phyloP scores from a whole-genome alignment of 2,329 filamentous ascomycete genomes.

The Colletotrichum endophyticum region DNA sequence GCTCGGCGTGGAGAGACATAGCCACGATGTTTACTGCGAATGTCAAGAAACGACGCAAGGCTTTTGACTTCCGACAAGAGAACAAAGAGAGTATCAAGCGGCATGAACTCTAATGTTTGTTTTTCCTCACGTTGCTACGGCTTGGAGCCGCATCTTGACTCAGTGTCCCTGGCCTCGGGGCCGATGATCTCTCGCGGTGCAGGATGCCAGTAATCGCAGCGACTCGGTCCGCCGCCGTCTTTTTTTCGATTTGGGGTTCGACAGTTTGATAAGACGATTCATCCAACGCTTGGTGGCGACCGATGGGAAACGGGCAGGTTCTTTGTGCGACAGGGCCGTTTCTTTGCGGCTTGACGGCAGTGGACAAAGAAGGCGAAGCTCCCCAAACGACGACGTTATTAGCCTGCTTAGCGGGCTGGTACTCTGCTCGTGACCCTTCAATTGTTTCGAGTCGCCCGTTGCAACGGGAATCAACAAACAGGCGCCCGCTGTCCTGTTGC shows the following conservation, averaged over 20 bases:
- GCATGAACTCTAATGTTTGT: slow-evolving; percentile 1
- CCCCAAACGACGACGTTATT: neutral
- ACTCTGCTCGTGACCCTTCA: slow-evolving; percentile 2
- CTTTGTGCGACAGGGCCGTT: slow-evolving; percentile 1
- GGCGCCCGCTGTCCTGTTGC: neutral
- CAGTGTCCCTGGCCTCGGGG: neutral
- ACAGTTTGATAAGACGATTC: neutral
- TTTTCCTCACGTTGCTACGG: slow-evolving; percentile 7
- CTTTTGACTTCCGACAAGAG: neutral
- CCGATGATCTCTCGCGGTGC: neutral
- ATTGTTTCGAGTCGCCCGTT: slow-evolving; percentile 13
- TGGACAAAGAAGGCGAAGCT: slow-evolving; percentile 14
- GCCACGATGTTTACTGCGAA: neutral
- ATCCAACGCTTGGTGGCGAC: neutral
- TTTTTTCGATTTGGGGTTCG: neutral
- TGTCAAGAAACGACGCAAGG: neutral
- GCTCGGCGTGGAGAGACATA: neutral
- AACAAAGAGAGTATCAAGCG: slow-evolving; percentile 10
- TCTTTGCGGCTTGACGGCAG: neutral
- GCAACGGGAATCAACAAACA: slow-evolving; percentile 12
- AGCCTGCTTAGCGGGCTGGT: neutral
- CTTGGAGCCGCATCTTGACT: slow-evolving; percentile 14
- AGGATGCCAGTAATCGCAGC: neutral
- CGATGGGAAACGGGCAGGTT: neutral
- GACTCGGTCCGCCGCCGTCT: neutral